Evolutionary conservation across 208 protist genomes (phyloP).

Genomic region (Trichomonas vaginalis): DNA sequence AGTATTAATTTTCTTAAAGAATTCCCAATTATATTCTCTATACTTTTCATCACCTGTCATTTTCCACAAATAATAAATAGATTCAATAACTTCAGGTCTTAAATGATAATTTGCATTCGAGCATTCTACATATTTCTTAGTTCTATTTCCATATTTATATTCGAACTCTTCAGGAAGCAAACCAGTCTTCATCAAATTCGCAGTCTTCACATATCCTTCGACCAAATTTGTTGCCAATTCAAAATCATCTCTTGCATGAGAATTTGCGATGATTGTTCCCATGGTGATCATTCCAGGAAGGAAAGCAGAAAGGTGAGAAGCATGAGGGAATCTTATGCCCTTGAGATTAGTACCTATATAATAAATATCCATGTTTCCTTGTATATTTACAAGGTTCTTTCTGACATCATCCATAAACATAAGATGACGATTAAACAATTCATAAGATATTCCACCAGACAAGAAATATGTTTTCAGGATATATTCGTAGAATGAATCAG

Average conservation of each 20-base stretch:
- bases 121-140: background rate
- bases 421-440: background rate
- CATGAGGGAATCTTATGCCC: background rate
- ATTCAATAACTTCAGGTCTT: conserved; percentile 36
- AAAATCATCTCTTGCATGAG: background rate
- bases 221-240: background rate
- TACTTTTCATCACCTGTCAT: conserved; percentile 46
- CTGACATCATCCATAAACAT: background rate
- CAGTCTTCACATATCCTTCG: background rate
- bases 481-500: background rate
- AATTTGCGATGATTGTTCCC: background rate
- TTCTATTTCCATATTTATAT: background rate
- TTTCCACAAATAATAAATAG: conserved; percentile 28
- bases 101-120: background rate
- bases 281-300: background rate
- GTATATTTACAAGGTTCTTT: background rate
- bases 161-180: background rate
- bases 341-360: background rate
- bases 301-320: background rate
- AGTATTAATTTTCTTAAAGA: conserved; percentile 49
- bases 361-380: background rate
- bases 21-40: conserved; percentile 52
- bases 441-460: background rate
- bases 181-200: background rate
- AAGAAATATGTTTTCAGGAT: background rate